Conservation (phyloP, 345 rosid genomes). For the Toxicodendron radicans region DNA sequence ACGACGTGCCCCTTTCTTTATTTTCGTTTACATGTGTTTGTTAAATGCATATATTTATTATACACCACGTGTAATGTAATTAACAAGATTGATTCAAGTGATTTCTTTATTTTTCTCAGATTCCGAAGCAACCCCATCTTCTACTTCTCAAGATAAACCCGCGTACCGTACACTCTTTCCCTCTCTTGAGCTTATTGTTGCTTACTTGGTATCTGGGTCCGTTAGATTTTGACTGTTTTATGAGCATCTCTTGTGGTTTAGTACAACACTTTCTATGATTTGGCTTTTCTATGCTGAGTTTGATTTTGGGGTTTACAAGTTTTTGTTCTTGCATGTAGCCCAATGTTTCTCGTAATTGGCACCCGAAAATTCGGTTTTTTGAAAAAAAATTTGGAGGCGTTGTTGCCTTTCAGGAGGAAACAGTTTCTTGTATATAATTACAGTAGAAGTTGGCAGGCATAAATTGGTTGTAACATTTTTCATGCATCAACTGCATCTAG, state of each 20-base stretch:
- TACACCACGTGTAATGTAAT: constrained; percentile 4
- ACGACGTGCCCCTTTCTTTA: constrained; percentile 6
- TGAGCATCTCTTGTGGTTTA: constrained; percentile 21
- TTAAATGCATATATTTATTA: constrained; percentile 14
- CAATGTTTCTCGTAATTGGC: constrained; percentile 13
- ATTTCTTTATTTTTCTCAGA: constrained; percentile 34
- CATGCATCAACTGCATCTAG: not conserved
- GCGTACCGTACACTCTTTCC: constrained; percentile 47
- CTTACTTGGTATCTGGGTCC: constrained; percentile 18
- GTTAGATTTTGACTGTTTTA: constrained; percentile 8
- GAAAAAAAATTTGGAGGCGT: not conserved
- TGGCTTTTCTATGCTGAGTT: constrained; percentile 1
- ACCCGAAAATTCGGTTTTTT: not conserved
- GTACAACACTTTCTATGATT: not conserved
- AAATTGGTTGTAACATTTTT: constrained; percentile 1
- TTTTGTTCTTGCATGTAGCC: constrained; percentile 39
- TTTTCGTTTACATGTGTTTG: constrained; percentile 7
- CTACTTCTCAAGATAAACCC: constrained; percentile 57
- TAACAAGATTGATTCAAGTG: constrained; percentile 17
- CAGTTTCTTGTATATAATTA: not conserved
- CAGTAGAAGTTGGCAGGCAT: not conserved
- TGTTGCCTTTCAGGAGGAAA: not conserved
- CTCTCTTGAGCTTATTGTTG: constrained; percentile 15
- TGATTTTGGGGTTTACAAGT: constrained; percentile 13
- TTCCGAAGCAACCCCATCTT: constrained; percentile 57